These are phyloP conservation scores for Dittrichia graveolens DNA, from an alignment of 129 eudicot genomes.

Conservation along the genomic window DNA sequence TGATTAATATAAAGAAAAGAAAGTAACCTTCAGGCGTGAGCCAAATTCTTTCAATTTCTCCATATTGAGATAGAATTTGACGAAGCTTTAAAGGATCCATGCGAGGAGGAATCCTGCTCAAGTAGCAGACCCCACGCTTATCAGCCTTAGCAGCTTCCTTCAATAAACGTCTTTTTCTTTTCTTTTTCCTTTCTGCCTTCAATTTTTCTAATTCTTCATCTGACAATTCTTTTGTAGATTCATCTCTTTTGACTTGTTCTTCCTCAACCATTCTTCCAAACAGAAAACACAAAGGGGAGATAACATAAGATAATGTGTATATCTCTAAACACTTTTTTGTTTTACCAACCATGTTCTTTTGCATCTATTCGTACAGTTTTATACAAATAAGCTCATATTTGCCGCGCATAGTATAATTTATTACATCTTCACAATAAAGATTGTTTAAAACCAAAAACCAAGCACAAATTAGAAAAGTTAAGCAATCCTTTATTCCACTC, in stretches of 20 bases:
- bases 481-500: neutral
- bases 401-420: neutral
- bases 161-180: constrained; percentile 52
- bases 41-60: constrained; percentile 80
- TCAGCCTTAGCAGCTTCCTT: constrained; percentile 69
- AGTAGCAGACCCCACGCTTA: constrained; percentile 88
- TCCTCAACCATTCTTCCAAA: constrained; percentile 53
- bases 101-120: constrained; percentile 89
- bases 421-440: neutral
- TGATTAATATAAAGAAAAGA: neutral
- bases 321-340: neutral
- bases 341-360: neutral
- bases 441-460: neutral
- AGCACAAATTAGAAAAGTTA: neutral
- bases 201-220: constrained; percentile 28
- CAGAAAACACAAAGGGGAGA: neutral
- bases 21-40: constrained; percentile 79
- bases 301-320: neutral
- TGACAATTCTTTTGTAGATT: constrained; percentile 22
- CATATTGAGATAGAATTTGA: constrained; percentile 75
- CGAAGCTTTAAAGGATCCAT: constrained; percentile 93
- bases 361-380: neutral
- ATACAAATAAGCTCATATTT: neutral
- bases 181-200: constrained; percentile 43
- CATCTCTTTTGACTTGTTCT: constrained; percentile 39